Evolutionary conservation across 768 basidiomycete species (phyloP).

Genomic region (Chalciporus sphaerocephalus): DNA sequence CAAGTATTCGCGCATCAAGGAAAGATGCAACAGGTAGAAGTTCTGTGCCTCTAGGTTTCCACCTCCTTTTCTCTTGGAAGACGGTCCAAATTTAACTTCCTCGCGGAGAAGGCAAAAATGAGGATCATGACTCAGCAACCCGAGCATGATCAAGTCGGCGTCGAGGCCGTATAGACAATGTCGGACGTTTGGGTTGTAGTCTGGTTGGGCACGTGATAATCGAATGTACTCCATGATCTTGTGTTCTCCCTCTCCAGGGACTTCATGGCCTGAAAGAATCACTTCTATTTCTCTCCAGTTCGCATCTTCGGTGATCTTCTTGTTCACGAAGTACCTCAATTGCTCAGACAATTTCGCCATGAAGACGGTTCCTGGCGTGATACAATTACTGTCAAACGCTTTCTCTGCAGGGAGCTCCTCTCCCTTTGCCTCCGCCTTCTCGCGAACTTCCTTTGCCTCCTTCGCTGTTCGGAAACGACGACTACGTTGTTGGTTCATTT

Average conservation of each 20-base stretch:
- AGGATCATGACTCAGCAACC: conserved; percentile 93
- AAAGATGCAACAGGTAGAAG: conserved; percentile 94
- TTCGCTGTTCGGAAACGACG: conserved; percentile 92
- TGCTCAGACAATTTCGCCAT: conserved; percentile 92
- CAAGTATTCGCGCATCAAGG: conserved; percentile 93
- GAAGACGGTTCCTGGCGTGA: conserved; percentile 95
- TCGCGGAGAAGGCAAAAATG: conserved; percentile 97
- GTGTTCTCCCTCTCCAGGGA: conserved; percentile 98
- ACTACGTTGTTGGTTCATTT: conserved; percentile 98
- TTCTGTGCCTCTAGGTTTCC: conserved; percentile 70
- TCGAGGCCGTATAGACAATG: conserved; percentile 99
- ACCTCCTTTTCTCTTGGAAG: conserved; percentile 64
- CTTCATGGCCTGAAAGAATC: conserved; percentile 94
- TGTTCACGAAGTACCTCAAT: conserved; percentile 93
- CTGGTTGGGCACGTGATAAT: conserved; percentile 86
- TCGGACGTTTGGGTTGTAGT: conserved; percentile 93
- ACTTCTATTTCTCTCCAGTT: conserved; percentile 92
- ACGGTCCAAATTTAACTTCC: conserved; percentile 95
- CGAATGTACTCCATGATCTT: conserved; percentile 99
- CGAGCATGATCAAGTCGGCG: conserved; percentile 98
- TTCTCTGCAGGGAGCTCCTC: conserved; percentile 91
- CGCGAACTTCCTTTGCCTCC: conserved; percentile 81
- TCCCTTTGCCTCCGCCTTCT: conserved; percentile 84
- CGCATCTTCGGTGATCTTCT: conserved; percentile 96
- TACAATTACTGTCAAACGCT: conserved; percentile 98